Base-by-base conservation (phyloP, 306 rosid species). In the Cicer arietinum region DNA sequence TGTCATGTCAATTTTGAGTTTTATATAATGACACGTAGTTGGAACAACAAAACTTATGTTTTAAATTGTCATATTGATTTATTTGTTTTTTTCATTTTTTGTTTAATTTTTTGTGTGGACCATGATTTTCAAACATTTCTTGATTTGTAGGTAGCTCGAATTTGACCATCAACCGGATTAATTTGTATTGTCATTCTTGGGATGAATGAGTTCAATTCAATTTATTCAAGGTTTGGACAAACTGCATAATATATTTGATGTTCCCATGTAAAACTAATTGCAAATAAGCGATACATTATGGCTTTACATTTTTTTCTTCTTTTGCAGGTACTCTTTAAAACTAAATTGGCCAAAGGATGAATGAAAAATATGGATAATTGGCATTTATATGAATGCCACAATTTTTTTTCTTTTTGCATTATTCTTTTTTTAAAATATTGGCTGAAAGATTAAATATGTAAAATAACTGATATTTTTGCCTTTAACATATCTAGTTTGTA, bases 291-390 rank as follows among this genome's bases (percentile, higher is more conserved):
- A 60, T 43, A 77, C 72, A 68, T 82, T 82, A 63, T 84, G 70
- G 35, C 60, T 76, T 84, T 72, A 39, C 58, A 76, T 58, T 75
- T 80, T 62, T 69, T 72, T 70, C 77, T 79, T 67, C 77, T 79
- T 86, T 77, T 89, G 89, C 88, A 89, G 89, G 89, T 46, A 30
- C 52, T 60, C 64, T 70, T 52, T 58, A 57, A 16, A 57, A 54
- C 81, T 60, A 58, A 71, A 52, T 74, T 43, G 66, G 56, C 79
- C 39, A 58, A 67, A 72, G 84, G 67, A 67, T 77, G 84, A 78
- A 67, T 77, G 84, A 78, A 80, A 71, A 63, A 40, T 80, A 80
- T 52, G 20, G 72, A 37, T 12, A 50, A 54, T 52, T 80, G 68
- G 22, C 56, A 58, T 72, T 61, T 41, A 20, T 47, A 50, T 71